Percentiles rank a stretch among this genome's conserved stretches.
Conservation (phyloP, 1,284 basidiomycete species). For the Ceratobasidium sp. region DNA sequence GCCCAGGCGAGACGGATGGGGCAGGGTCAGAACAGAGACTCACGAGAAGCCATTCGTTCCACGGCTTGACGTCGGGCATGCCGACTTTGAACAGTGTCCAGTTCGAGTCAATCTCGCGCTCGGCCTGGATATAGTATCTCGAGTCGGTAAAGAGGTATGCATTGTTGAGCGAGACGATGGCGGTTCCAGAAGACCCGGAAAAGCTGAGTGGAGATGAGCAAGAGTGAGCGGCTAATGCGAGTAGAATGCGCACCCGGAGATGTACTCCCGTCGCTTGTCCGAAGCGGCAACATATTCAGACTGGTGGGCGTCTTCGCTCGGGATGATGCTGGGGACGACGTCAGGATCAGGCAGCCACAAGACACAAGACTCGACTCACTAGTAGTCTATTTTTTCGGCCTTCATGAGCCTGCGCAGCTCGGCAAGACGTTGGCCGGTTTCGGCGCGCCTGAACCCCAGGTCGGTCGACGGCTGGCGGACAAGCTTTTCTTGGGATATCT, state of each 20-base stretch:
- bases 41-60: slow-evolving; percentile 78
- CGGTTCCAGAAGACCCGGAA: slow-evolving; percentile 84
- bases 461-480: neutral
- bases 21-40: slow-evolving; percentile 47
- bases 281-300: slow-evolving; percentile 85
- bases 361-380: slow-evolving; percentile 63
- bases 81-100: slow-evolving; percentile 82
- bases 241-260: slow-evolving; percentile 69
- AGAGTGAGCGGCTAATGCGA: neutral
- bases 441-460: slow-evolving; percentile 45
- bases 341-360: neutral
- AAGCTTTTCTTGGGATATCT: slow-evolving; percentile 1
- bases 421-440: slow-evolving; percentile 68
- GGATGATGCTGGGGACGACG: slow-evolving; percentile 62
- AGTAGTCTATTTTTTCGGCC: slow-evolving; percentile 71
- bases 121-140: slow-evolving; percentile 88
- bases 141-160: slow-evolving; percentile 86
- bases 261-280: slow-evolving; percentile 84
- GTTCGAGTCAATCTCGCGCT: slow-evolving; percentile 73
- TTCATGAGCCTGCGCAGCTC: slow-evolving; percentile 73
- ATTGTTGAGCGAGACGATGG: slow-evolving; percentile 70
- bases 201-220: slow-evolving; percentile 60
- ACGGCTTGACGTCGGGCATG: slow-evolving; percentile 65
- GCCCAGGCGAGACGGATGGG: neutral
- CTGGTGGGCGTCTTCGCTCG: slow-evolving; percentile 87